Base-by-base conservation (phyloP, 768 basidiomycete species). In the Mycena leptocephala region DNA sequence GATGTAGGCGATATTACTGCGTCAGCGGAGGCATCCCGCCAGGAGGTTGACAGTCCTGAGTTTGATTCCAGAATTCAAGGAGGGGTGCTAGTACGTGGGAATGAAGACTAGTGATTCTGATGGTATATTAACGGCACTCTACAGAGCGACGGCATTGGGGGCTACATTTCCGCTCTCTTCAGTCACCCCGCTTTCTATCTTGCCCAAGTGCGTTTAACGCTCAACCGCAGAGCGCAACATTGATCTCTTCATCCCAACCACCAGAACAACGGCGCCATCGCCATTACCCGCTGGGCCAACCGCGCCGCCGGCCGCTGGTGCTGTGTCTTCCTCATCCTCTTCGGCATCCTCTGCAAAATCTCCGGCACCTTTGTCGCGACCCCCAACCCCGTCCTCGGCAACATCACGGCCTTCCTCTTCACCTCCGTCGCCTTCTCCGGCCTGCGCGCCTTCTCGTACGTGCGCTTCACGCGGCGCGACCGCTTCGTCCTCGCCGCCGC, bases 391-490 rank as follows among this genome's bases (percentile, higher is more conserved):
- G 95, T 96, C 18, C 89, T 96, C 0, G 96, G 95, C 3, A 95
- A 95, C 2, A 95, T 96, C 5, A 97, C 95, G 14, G 96, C 95
- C 2, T 96, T 96, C 88, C 88, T 96, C 8, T 96, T 97, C 80
- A 93, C 94, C 0, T 92, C 89, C 37, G 95, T 96, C 33, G 88
- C 90, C 3, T n/a, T 91, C 20, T 65, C 63, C 0, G 71, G 61
- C 16, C 63, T 48, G 2, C 90, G 94, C 28, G 94, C 96, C 4
- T 87, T 97, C 33, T 87, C 91, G 4, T 90, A 90, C 77, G 85
- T 89, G 33, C 35, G 35, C 20, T 95, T 93, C 81, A 90, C 90
- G 26, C 88, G 94, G 3, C 86, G 93, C 16, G 93, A 94, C 70
- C 87, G 93, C 28, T 94, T 94, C 83, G 87, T 95, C 26, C 90